These are phyloP conservation scores for Zoysia pacifica DNA, from an alignment of 176 grass and related monocot genomes.

Conservation along the genomic window DNA sequence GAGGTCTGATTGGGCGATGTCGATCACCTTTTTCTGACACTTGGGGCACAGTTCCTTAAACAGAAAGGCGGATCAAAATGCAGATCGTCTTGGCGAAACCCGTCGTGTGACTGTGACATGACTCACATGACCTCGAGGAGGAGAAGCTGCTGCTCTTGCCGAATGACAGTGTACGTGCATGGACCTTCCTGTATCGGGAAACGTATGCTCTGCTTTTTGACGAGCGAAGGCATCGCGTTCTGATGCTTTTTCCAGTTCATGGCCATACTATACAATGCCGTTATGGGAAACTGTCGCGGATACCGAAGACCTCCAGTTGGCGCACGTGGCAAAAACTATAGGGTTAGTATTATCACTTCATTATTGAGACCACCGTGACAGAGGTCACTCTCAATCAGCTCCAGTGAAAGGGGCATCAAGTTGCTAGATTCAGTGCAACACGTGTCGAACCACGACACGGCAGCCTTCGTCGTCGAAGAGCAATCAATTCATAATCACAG, in stretches of 20 bases:
- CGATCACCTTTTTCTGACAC: not conserved
- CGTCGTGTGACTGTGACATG: not conserved
- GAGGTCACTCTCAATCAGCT: not conserved
- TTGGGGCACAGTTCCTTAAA: not conserved
- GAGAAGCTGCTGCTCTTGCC: not conserved
- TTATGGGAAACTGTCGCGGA: not conserved
- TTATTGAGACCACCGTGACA: not conserved
- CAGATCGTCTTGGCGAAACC: not conserved
- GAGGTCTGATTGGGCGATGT: constrained; percentile 24
- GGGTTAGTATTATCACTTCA: not conserved
- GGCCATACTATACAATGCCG: not conserved
- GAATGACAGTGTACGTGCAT: not conserved
- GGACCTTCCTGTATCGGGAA: constrained; percentile 37
- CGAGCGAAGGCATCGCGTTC: not conserved
- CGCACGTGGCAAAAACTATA: not conserved
- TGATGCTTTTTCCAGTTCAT: not conserved
- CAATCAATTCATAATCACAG: no score
- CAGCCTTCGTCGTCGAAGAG: no score
- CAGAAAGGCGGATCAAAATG: not conserved
- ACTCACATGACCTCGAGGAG: not conserved
- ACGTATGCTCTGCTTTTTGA: constrained; percentile 9
- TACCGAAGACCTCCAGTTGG: not conserved
- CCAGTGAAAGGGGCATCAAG: not conserved
- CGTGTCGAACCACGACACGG: not conserved
- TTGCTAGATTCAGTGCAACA: not conserved